Evolutionary conservation across 129 eudicot genomes (phyloP).

Genomic region (Centrapalus pauciflorus): DNA sequence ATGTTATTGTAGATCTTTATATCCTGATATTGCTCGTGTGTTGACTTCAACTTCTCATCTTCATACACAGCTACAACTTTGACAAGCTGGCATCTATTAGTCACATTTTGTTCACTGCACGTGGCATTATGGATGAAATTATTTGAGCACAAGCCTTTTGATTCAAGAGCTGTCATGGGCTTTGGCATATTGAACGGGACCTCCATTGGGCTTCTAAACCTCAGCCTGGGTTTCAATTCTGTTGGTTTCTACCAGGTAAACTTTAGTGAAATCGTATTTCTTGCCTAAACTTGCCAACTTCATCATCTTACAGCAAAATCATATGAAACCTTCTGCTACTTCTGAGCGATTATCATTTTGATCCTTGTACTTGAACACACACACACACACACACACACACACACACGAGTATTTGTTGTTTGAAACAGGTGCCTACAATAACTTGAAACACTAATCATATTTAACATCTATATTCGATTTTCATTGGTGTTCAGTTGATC

Average conservation of each 20-base stretch:
- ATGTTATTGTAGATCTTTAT: background rate
- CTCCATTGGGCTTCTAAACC: slow-evolving; percentile 74
- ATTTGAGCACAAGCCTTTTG: slow-evolving; percentile 72
- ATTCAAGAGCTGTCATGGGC: slow-evolving; percentile 61
- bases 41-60: background rate
- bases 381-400: too few relatives aligned
- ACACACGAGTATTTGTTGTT: slow-evolving; percentile 1
- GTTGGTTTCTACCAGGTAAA: slow-evolving; percentile 68
- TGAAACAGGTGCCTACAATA: slow-evolving; percentile 4
- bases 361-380: too few relatives aligned
- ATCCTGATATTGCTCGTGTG: background rate
- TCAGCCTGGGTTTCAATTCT: slow-evolving; percentile 68
- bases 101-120: slow-evolving; percentile 66
- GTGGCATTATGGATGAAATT: slow-evolving; percentile 55
- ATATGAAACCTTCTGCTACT: too few relatives aligned
- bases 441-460: background rate
- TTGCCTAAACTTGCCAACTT: too few relatives aligned
- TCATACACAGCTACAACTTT: slow-evolving; percentile 51
- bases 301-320: too few relatives aligned
- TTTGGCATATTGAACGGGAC: slow-evolving; percentile 66
- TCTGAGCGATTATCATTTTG: too few relatives aligned
- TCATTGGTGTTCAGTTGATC: slow-evolving; percentile 12
- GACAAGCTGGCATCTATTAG: slow-evolving; percentile 77
- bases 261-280: too few relatives aligned
- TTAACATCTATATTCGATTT: background rate